Base-by-base conservation (phyloP, 768 basidiomycete genomes). In the Kwoniella botswanensis region DNA sequence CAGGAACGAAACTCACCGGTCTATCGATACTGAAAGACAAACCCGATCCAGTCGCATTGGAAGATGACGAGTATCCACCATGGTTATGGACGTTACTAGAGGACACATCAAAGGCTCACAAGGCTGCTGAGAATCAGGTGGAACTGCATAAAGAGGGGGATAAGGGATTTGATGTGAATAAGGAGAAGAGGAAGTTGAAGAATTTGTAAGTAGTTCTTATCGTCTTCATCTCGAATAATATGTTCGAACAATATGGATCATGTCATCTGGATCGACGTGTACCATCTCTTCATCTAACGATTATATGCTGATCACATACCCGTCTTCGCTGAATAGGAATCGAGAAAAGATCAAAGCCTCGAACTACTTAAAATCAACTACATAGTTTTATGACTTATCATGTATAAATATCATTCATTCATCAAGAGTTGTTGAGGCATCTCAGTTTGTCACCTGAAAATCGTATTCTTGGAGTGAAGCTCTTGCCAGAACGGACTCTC, bases 71-170 rank as follows among this genome's bases (percentile, higher is more conserved):
- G 74, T 96, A 97, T 82, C 94, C 94, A 3, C 82, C 88, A 7
- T 97, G 94, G 94, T 82, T 97, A 52, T 97, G 94, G 94, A 89
- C 87, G 15, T 79, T 93, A 50, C 84, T 92, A 21, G 83, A 89
- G 22, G 69, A 73, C 42, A 67, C 70, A 4, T 68, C 60, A 21
- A 68, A 68, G 18, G 67, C 67, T 4, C 67, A 68, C 43, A 68
- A 68, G 54, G 43, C 73, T 59, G 60, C 71, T 59, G 73, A 50
- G 43, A 62, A 41, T 58, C 64, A 53, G 60, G 69, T 53, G 46
- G 62, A 68, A 22, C 26, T 68, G 13, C 43, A 15, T 29, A 56
- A 63, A 42, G 70, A 69, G 18, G 63, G 56, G 57, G 65, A 65
- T 50, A 63, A 56, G 3, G 67, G 50, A 54, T 75, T 72, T 52